A percentile compares a stretch with the other conserved stretches of the same genome.
These are phyloP conservation scores for Juglanconis juglandina DNA, from an alignment of 2,329 filamentous ascomycete genomes.

Conservation along the genomic window DNA sequence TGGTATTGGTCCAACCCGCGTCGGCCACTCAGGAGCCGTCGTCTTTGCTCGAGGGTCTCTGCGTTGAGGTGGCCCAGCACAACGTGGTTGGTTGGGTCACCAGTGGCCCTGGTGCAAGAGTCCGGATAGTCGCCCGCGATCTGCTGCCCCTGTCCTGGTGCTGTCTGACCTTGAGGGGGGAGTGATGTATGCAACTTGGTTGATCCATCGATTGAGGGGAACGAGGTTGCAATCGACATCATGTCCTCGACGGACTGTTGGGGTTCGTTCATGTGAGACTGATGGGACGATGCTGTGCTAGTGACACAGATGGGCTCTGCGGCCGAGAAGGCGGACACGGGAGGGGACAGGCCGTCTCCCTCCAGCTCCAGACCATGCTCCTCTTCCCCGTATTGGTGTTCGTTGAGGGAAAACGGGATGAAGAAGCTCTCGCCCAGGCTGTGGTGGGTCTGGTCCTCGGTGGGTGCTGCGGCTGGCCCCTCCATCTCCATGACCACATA, in stretches of 20 bases:
- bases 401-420: constrained; percentile 5
- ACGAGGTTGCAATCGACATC: constrained; percentile 5
- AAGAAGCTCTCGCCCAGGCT: constrained; percentile 5
- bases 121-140: not conserved
- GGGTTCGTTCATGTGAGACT: not conserved
- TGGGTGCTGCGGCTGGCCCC: not conserved
- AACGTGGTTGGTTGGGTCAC: constrained; percentile 10
- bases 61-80: constrained; percentile 17
- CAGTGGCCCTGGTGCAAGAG: not conserved
- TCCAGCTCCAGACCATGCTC: not conserved
- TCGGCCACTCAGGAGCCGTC: constrained; percentile 18
- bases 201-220: constrained; percentile 6
- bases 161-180: not conserved
- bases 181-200: not conserved
- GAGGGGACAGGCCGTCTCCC: constrained; percentile 3
- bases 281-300: constrained; percentile 1
- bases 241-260: constrained; percentile 2
- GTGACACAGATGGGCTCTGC: not conserved
- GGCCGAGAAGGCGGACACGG: not conserved
- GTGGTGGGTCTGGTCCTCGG: not conserved
- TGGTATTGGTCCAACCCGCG: constrained; percentile 14
- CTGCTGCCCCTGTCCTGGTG: not conserved
- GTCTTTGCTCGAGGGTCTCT: constrained; percentile 18
- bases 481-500: constrained; percentile 15
- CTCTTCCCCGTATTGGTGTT: not conserved